Evolutionary conservation across 2,329 filamentous ascomycete species (phyloP).

Genomic region (Triangularia setosa): DNA sequence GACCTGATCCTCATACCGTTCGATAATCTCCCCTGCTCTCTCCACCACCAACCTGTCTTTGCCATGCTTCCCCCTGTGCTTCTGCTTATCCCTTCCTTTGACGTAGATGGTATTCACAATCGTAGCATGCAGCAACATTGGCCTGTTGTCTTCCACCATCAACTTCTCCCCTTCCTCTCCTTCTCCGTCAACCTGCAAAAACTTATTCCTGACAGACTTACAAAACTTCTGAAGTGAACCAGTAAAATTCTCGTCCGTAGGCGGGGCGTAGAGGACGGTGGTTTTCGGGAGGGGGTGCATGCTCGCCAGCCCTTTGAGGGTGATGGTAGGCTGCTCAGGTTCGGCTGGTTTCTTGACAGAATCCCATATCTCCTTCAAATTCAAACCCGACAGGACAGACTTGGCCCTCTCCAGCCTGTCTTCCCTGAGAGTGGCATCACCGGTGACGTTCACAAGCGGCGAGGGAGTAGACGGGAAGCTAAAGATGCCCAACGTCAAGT

Average conservation of each 20-base stretch:
- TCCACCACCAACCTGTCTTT: slow-evolving; percentile 47
- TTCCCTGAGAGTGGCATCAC: slow-evolving; percentile 36
- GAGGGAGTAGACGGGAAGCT: slow-evolving; percentile 48
- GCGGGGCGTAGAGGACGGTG: slow-evolving; percentile 63
- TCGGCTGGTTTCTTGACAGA: neutral
- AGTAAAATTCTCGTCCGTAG: slow-evolving; percentile 44
- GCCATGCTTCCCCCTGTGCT: slow-evolving; percentile 24
- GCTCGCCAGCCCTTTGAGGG: slow-evolving; percentile 52
- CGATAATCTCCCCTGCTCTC: slow-evolving; percentile 50
- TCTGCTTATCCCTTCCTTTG: slow-evolving; percentile 32
- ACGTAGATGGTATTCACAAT: slow-evolving; percentile 82
- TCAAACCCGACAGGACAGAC: slow-evolving; percentile 37
- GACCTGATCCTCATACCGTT: slow-evolving; percentile 57
- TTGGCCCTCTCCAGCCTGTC: slow-evolving; percentile 38
- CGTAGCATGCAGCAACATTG: slow-evolving; percentile 77
- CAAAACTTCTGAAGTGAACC: slow-evolving; percentile 55
- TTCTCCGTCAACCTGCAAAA: slow-evolving; percentile 34
- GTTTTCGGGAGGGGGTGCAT: slow-evolving; percentile 59
- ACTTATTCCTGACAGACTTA: slow-evolving; percentile 48
- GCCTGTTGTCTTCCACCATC: slow-evolving; percentile 50
- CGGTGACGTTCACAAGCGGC: neutral
- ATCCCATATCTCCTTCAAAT: slow-evolving; percentile 36
- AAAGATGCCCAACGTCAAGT: slow-evolving; percentile 87
- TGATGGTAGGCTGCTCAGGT: slow-evolving; percentile 33
- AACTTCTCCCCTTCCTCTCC: slow-evolving; percentile 48